Base-by-base conservation (phyloP, 352 stramenopile species). In the Phytopythium oedochilum region DNA sequence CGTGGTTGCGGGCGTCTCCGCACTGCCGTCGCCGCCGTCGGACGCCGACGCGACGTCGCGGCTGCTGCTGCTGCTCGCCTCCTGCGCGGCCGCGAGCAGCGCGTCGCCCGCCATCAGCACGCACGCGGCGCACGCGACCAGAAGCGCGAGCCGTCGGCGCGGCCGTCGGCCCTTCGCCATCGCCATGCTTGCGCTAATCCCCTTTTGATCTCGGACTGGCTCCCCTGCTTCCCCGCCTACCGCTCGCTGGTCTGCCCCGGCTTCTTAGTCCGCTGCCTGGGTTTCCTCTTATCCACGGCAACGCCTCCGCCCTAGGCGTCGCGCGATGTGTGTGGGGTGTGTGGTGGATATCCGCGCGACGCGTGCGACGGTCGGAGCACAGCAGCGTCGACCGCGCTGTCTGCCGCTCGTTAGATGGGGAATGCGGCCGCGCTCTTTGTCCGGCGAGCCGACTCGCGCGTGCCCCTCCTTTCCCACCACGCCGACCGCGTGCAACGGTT, bases 101-200 rank as follows among this genome's bases (percentile, higher is more conserved):
- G n/a, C 28, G 18, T 35, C 45, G 18, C 29, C 18, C 45, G 45
- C 45, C n/a, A 52, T 23, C 28, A 52, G 17, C 28, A 38, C 10
- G 22, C 40, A 46, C 20, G 40, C 20, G 40, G 40, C 40, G 40
- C 40, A 46, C 22, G 40, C 40, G 20, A 46, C 45, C 45, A 52
- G 28, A 28, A 52, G 45, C 45, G 29, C 45, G 28, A 52, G 45
- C 28, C 45, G 45, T 17, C 45, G 45, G 29, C 45, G 45, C 28
- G 18, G 29, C 5, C 45, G 28, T 31, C 44, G 40, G 4, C 40
- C 12, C 22, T 18, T 26, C 20, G 40, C 40, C 22, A 11, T 17
- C n/a, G 29, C n/a, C 45, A 52, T 52, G 28, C 23, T 12, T 12
- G n/a, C 26, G 6, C 45, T 5, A 9, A 32, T 18, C n/a, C 8